These are phyloP conservation scores for Lignosus rhinocerotis DNA, from an alignment of 1,284 basidiomycete species.

Conservation along the genomic window DNA sequence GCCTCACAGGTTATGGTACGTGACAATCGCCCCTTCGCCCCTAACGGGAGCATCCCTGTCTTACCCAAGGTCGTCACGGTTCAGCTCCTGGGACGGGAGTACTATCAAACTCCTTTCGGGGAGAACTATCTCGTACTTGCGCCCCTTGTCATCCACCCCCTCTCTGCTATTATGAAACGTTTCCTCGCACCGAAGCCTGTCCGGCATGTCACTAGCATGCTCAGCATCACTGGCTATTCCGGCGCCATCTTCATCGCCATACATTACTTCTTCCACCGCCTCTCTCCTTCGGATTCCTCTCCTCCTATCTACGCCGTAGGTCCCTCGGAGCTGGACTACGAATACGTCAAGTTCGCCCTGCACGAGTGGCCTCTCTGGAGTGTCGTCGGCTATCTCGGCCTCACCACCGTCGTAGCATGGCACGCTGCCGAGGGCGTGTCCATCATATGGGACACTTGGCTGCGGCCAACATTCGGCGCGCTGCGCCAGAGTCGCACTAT, in stretches of 20 bases:
- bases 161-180: constrained; percentile 58
- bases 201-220: constrained; percentile 44
- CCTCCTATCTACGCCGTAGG: constrained; percentile 58
- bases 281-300: constrained; percentile 44
- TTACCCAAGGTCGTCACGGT: neutral
- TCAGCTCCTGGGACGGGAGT: constrained; percentile 56
- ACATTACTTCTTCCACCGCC: constrained; percentile 64
- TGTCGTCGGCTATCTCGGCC: constrained; percentile 58
- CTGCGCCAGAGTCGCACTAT: constrained; percentile 32
- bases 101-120: constrained; percentile 68
- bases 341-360: constrained; percentile 70
- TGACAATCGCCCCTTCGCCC: neutral
- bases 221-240: constrained; percentile 60
- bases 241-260: constrained; percentile 56
- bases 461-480: constrained; percentile 27
- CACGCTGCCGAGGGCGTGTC: constrained; percentile 61
- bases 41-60: neutral
- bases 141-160: constrained; percentile 59
- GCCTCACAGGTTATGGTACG: constrained; percentile 72
- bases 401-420: constrained; percentile 51
- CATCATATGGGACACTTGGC: constrained; percentile 53
- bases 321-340: constrained; percentile 69
- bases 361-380: constrained; percentile 59
- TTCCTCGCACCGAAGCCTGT: constrained; percentile 40
- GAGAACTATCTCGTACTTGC: constrained; percentile 64